Conservation (phyloP, 75 land plant species). For the Pinus tabuliformis region DNA sequence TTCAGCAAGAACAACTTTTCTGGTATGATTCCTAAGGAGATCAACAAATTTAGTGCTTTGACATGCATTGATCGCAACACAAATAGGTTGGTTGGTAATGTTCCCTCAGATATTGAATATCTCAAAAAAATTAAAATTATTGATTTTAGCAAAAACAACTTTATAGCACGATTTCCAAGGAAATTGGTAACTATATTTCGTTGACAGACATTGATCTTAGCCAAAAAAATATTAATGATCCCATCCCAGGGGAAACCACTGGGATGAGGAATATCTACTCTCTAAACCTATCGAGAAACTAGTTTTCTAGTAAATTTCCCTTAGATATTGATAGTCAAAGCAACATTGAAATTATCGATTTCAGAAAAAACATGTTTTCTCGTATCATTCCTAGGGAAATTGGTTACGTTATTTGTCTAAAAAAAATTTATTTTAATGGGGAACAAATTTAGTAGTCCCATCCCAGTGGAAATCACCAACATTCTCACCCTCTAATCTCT, state of each 20-base stretch:
- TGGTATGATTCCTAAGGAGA: too few species aligned
- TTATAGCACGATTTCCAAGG: constrained; percentile 38
- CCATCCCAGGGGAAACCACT: constrained; percentile 17
- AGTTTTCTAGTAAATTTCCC: neutral
- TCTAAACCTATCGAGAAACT: constrained; percentile 16
- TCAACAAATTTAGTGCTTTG: too few species aligned
- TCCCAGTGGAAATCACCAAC: constrained; percentile 16
- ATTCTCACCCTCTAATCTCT: constrained; percentile 20
- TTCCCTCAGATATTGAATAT: neutral
- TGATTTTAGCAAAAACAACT: constrained; percentile 4
- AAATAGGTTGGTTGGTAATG: too few species aligned
- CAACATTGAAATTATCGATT: too few species aligned
- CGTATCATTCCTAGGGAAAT: constrained; percentile 28
- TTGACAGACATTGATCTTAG: constrained; percentile 28
- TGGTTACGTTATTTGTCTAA: constrained; percentile 22
- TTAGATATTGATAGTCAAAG: neutral
- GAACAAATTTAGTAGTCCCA: constrained; percentile 23
- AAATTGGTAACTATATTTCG: constrained; percentile 18
- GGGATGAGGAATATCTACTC: constrained; percentile 14
- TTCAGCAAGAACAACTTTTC: too few species aligned
- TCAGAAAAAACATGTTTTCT: constrained; percentile 22
- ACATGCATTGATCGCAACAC: too few species aligned
- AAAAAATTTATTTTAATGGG: constrained; percentile 20
- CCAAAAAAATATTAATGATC: constrained; percentile 22
- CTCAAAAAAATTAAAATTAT: too few species aligned